Conservation (phyloP, 164 flowering plant species). For the Annona cherimola region DNA sequence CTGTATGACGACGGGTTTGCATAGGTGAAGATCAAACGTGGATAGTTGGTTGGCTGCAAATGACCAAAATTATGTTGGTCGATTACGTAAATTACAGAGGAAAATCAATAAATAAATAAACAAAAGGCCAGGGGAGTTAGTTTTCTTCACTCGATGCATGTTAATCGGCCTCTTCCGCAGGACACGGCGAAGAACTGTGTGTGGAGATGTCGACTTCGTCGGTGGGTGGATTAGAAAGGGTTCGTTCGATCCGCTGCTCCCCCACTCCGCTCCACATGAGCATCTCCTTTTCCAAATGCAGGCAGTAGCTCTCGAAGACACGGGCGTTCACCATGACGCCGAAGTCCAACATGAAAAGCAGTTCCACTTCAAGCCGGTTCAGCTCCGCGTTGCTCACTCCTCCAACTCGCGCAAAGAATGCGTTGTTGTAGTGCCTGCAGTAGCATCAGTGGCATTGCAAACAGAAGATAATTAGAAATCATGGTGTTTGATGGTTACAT, state of each 20-base stretch:
- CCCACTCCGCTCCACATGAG: constrained; percentile 28
- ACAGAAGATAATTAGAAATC: background rate
- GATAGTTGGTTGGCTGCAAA: too few relatives aligned
- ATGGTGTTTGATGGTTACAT: too few relatives aligned
- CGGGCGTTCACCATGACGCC: constrained; percentile 62
- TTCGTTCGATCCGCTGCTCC: constrained; percentile 32
- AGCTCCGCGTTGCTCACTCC: constrained; percentile 81
- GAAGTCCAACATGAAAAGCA: constrained; percentile 78
- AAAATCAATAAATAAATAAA: too few relatives aligned
- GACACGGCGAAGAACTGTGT: constrained; percentile 27
- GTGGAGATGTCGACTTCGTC: constrained; percentile 50
- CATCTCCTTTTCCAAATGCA: constrained; percentile 80
- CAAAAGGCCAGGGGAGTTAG: too few relatives aligned
- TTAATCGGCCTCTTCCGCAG: background rate
- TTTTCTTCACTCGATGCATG: too few relatives aligned
- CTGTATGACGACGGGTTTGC: too few relatives aligned
- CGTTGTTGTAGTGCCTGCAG: constrained; percentile 85
- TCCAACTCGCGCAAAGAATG: constrained; percentile 85
- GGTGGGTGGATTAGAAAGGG: constrained; percentile 19
- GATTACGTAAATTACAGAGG: too few relatives aligned
- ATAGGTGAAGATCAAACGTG: too few relatives aligned
- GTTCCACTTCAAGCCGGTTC: constrained; percentile 75
- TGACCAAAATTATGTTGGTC: too few relatives aligned
- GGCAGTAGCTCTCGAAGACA: constrained; percentile 75
- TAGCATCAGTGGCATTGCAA: background rate